Evolutionary conservation across 2,329 filamentous ascomycete genomes (phyloP).

Genomic region (Claviceps maximensis): DNA sequence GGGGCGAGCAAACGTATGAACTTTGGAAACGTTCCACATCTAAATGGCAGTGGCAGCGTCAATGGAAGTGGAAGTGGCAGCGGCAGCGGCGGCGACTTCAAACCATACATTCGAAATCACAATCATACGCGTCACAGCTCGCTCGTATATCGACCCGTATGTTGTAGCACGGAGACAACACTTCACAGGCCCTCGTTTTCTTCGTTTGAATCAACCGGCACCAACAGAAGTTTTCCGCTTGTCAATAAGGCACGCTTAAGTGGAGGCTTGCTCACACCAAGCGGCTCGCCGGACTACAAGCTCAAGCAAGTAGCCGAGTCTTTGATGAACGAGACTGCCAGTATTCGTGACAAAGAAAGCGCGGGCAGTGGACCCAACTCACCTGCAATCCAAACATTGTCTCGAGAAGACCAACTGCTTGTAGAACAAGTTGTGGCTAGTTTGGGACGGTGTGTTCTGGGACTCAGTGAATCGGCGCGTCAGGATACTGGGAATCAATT

Average conservation of each 20-base stretch:
- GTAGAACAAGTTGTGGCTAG: constrained; percentile 47
- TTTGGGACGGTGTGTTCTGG: constrained; percentile 46
- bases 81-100: constrained; percentile 13
- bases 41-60: constrained; percentile 5
- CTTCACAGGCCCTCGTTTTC: constrained; percentile 43
- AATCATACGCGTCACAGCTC: constrained; percentile 18
- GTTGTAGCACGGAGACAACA: constrained; percentile 22
- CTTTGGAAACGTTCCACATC: constrained; percentile 10
- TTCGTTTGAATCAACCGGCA: constrained; percentile 44
- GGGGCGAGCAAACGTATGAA: constrained; percentile 12
- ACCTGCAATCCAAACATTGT: constrained; percentile 33
- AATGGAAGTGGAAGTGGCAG: constrained; percentile 9
- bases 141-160: constrained; percentile 30
- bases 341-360: constrained; percentile 24
- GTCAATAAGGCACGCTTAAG: constrained; percentile 37
- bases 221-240: constrained; percentile 48
- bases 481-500: constrained; percentile 46
- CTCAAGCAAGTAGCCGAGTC: constrained; percentile 33
- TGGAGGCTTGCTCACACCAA: constrained; percentile 33
- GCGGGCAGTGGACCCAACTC: constrained; percentile 16
- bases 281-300: constrained; percentile 35
- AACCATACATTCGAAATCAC: constrained; percentile 6
- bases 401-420: constrained; percentile 44
- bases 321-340: constrained; percentile 34
- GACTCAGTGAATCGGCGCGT: constrained; percentile 39